Conservation (phyloP, 257 asterid species). For the Jaltomata sinuosa region DNA sequence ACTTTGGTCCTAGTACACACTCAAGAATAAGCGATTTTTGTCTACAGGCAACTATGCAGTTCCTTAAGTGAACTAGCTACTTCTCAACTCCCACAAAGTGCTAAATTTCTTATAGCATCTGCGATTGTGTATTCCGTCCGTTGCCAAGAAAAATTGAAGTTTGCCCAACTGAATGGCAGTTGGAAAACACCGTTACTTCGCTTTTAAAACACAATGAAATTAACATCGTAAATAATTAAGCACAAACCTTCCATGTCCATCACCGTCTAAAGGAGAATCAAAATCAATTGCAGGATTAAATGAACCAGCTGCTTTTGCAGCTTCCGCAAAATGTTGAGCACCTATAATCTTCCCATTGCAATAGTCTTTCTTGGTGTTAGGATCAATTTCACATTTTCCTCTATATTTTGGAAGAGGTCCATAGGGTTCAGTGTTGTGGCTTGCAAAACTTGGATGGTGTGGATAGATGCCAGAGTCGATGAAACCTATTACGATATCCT, state of each 20-base stretch:
- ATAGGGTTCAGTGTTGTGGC: constrained; percentile 61
- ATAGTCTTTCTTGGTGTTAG: constrained; percentile 54
- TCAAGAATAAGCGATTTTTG: neutral
- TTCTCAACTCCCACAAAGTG: neutral
- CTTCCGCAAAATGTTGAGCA: constrained; percentile 96
- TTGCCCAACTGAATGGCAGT: neutral
- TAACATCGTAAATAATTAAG: neutral
- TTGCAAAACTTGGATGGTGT: constrained; percentile 87
- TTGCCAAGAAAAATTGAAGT: neutral
- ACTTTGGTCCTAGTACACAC: neutral
- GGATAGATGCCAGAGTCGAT: constrained; percentile 97
- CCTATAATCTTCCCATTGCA: constrained; percentile 98
- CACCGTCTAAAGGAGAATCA: constrained; percentile 94
- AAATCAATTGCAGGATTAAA: constrained; percentile 72
- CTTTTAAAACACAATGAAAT: neutral
- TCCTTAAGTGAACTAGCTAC: neutral
- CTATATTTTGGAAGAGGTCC: constrained; percentile 76
- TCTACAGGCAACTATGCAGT: neutral
- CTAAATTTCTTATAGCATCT: neutral
- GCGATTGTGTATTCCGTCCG: neutral
- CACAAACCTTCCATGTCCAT: constrained; percentile 96
- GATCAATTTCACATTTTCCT: constrained; percentile 87
- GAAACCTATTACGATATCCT: constrained; percentile 82
- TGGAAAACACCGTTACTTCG: neutral
- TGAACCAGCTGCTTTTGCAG: constrained; percentile 90